Evolutionary conservation across 768 basidiomycete species (phyloP).

Genomic region (Xanthoconium purpureum): DNA sequence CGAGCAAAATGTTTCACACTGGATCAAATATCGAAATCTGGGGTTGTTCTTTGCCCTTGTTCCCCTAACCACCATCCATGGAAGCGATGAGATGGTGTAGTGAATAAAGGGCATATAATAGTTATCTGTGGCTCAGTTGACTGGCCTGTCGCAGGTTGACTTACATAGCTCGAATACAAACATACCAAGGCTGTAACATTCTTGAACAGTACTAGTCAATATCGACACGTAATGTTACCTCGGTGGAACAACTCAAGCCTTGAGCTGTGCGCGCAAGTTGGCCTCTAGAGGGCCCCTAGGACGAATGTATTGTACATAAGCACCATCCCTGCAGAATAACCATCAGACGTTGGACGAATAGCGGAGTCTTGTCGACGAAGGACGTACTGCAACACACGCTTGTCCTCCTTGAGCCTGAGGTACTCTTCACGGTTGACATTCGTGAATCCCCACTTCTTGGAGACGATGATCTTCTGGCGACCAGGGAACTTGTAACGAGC

Average conservation of each 20-base stretch:
- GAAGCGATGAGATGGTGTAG: constrained; percentile 54
- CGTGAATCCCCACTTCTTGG: constrained; percentile 99
- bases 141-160: not conserved
- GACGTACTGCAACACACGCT: constrained; percentile 83
- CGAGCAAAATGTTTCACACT: constrained; percentile 14
- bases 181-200: constrained; percentile 20
- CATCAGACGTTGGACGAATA: not conserved
- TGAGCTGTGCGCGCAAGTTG: constrained; percentile 82
- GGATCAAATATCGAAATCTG: constrained; percentile 9
- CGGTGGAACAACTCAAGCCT: constrained; percentile 45
- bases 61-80: constrained; percentile 74
- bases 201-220: constrained; percentile 14
- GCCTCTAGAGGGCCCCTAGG: constrained; percentile 81
- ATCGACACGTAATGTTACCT: constrained; percentile 7
- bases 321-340: constrained; percentile 60
- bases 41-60: constrained; percentile 68
- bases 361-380: not conserved
- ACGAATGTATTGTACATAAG: constrained; percentile 91
- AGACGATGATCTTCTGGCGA: constrained; percentile 94
- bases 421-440: constrained; percentile 90
- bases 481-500: constrained; percentile 99
- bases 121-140: not conserved
- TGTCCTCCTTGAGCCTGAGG: constrained; percentile 81
- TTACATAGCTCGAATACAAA: constrained; percentile 9
- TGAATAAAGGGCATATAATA: constrained; percentile 61